These are phyloP conservation scores for Boletus subparvulus DNA, from an alignment of 768 basidiomycete genomes.

Conservation along the genomic window DNA sequence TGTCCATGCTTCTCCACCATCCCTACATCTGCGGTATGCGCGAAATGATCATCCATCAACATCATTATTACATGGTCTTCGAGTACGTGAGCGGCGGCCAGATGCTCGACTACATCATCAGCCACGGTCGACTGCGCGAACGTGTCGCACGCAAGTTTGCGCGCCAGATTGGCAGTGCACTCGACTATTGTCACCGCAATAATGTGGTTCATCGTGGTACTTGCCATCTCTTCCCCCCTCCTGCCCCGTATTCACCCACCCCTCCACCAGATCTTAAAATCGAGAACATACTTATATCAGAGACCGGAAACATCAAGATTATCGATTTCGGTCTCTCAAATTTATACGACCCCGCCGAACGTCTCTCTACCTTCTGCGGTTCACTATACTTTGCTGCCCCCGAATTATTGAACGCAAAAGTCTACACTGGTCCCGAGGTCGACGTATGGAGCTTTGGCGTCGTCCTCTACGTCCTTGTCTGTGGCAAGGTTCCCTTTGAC, in stretches of 20 bases:
- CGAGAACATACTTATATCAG: slow-evolving; percentile 98
- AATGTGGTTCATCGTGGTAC: slow-evolving; percentile 93
- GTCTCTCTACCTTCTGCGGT: slow-evolving; percentile 95
- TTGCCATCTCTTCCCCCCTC: slow-evolving; percentile 14
- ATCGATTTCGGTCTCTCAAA: slow-evolving; percentile 99
- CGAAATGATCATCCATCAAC: slow-evolving; percentile 95
- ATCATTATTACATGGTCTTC: slow-evolving; percentile 99
- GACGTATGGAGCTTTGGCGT: slow-evolving; percentile 99
- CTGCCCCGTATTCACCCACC: slow-evolving; percentile 6
- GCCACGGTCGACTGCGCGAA: slow-evolving; percentile 92
- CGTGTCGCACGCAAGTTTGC: slow-evolving; percentile 97
- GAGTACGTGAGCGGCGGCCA: slow-evolving; percentile 99
- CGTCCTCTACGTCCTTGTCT: slow-evolving; percentile 95
- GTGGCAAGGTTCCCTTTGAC: slow-evolving; percentile 98
- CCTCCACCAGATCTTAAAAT: slow-evolving; percentile 82
- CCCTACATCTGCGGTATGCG: slow-evolving; percentile 99
- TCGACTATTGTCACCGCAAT: slow-evolving; percentile 97
- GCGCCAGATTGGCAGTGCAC: slow-evolving; percentile 91
- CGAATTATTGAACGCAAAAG: slow-evolving; percentile 93
- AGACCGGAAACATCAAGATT: slow-evolving; percentile 98
- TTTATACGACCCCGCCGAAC: slow-evolving; percentile 77
- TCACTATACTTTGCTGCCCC: slow-evolving; percentile 98
- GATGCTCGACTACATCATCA: slow-evolving; percentile 99
- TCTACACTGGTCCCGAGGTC: slow-evolving; percentile 96
- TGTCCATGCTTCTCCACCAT: slow-evolving; percentile 94